Evolutionary conservation across 2,329 filamentous ascomycete species (phyloP), one percentile per base, ranked within the genome.

Genomic region (Cercospora nicotianae): DNA sequence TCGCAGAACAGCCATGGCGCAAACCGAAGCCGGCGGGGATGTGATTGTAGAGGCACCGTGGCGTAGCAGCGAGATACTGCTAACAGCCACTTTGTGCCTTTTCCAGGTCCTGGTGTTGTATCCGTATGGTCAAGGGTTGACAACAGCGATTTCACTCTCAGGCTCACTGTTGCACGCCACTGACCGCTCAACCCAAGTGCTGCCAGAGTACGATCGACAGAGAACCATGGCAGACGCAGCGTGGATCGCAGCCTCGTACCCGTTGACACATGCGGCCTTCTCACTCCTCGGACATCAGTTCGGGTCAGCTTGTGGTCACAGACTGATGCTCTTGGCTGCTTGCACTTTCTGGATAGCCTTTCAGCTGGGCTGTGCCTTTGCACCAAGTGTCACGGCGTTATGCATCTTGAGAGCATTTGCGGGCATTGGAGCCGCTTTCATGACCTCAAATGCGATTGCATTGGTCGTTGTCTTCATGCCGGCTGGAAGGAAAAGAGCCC

Each of bases 241-340:
- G 5, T 68, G 68, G 68, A 66, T 70, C 42, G 60, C 68, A 10
- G 68, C 68, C 3, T 61, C 63, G 18, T 70, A 68, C n/a, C 51
- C 68, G 9, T 36, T 70, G 26, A 70, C 68, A 0, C 60, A 64
- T 20, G 68, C 66, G 12, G 63, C 64, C 0, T 68, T 68, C 48
- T 51, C 66, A 3, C 64, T 70, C 2, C 59, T 67, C 12, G 66
- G 59, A 18, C 63, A 58, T 7, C 39, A 64, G 26, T 20, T 68
- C 5, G 68, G 68, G 4, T 39, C 60, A n/a, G 55, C 63, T 7
- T 70, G 65, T 30, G 68, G 68, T 13, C 66, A 70, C 58, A 70
- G 66, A 39, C 26, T 33, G 13, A 31, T 70, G n/a, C 26, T 70
- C 23, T 12, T 70, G 20, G 59, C 60, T 18, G 67, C 64, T 30